Percentiles rank a stretch among this genome's conserved stretches.
These are phyloP conservation scores for Daedaleopsis nitida DNA, from an alignment of 768 basidiomycete genomes.

Conservation along the genomic window DNA sequence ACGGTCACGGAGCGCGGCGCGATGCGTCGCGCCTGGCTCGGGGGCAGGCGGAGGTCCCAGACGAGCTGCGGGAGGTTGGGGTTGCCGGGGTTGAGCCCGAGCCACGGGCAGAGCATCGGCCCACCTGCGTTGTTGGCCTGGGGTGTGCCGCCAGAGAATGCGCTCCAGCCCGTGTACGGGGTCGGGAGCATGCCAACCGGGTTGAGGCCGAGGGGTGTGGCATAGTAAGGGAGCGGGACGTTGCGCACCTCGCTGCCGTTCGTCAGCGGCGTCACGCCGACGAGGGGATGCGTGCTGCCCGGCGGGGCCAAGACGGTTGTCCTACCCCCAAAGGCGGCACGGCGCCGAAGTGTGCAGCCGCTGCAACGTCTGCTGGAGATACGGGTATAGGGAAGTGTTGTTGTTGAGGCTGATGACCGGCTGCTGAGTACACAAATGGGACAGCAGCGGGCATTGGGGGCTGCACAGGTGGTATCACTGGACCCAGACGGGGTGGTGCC, in stretches of 20 bases:
- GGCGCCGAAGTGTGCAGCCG: no score
- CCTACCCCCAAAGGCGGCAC: no score
- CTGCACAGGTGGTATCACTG: not conserved
- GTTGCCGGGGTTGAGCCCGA: conserved; percentile 37
- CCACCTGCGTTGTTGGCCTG: not conserved
- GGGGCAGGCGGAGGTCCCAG: conserved; percentile 41
- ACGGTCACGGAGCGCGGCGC: conserved; percentile 31
- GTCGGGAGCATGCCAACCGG: not conserved
- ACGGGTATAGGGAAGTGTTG: no score
- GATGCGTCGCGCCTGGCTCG: conserved; percentile 33
- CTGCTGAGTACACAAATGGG: not conserved
- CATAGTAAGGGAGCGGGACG: no score
- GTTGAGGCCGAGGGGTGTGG: not conserved
- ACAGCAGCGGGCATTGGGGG: not conserved
- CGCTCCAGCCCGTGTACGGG: not conserved
- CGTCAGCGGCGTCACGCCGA: no score
- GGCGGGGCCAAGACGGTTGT: no score
- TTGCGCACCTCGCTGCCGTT: no score
- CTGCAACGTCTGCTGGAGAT: no score
- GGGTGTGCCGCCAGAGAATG: not conserved
- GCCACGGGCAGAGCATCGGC: conserved; percentile 16
- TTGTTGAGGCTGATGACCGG: no score
- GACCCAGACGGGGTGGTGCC: not conserved
- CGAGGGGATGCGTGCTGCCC: no score
- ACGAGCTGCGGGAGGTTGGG: conserved; percentile 29